Conservation (phyloP, 192 early-diverging fungal genomes). For the Backusella tarrabulga region DNA sequence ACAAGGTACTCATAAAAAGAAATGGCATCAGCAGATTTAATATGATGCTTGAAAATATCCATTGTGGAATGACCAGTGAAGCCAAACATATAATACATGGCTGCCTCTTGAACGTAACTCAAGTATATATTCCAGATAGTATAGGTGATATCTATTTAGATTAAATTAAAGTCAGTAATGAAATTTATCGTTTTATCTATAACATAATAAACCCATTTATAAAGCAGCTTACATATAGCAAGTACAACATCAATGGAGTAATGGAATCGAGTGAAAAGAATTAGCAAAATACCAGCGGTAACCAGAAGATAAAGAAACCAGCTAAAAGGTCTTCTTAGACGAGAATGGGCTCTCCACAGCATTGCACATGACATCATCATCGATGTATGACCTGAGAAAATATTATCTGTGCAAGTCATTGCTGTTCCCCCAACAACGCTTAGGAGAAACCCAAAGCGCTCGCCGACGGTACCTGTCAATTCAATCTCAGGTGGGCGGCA, state of each 20-base stretch:
- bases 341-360: conserved; percentile 54
- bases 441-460: conserved; percentile 43
- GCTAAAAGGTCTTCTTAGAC: conserved; percentile 40
- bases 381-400: conserved; percentile 64
- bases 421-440: conserved; percentile 47
- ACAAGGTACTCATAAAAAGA: conserved; percentile 17
- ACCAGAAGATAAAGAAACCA: conserved; percentile 40
- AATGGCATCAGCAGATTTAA: background rate
- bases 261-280: conserved; percentile 55
- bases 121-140: conserved; percentile 24
- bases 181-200: background rate
- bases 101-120: conserved; percentile 21
- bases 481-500: conserved; percentile 42
- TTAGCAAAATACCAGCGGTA: conserved; percentile 43
- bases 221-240: conserved; percentile 33
- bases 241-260: conserved; percentile 63
- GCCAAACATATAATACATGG: conserved; percentile 24
- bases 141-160: conserved; percentile 21
- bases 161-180: background rate
- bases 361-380: conserved; percentile 52
- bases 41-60: conserved; percentile 17
- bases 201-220: background rate
- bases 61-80: conserved; percentile 16
- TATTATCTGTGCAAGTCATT: conserved; percentile 60
- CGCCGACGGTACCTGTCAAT: conserved; percentile 34